A percentile compares a stretch with the other conserved stretches of the same genome.
Evolutionary conservation across 2,329 filamentous ascomycete species (phyloP).

Genomic region (Aspergillus pseudoglaucus): DNA sequence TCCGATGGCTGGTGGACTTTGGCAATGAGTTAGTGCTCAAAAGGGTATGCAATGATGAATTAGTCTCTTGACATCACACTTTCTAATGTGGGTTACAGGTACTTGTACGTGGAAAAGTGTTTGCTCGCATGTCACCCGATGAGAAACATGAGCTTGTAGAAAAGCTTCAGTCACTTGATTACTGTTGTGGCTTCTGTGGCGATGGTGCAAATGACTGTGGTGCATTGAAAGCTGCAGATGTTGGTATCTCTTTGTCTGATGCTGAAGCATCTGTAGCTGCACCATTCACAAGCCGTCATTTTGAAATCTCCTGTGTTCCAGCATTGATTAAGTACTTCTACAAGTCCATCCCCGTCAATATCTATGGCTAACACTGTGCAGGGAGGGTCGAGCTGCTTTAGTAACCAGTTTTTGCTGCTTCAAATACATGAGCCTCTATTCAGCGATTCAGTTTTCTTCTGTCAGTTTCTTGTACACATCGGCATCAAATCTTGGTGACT

Average conservation of each 20-base stretch:
- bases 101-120: constrained; percentile 86
- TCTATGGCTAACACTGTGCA: constrained; percentile 27
- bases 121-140: constrained; percentile 96
- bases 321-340: constrained; percentile 68
- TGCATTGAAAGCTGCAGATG: constrained; percentile 91
- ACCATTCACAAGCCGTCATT: constrained; percentile 89
- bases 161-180: constrained; percentile 92
- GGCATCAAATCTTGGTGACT: constrained; percentile 91
- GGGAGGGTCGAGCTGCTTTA: constrained; percentile 85
- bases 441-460: constrained; percentile 96
- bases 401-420: constrained; percentile 99
- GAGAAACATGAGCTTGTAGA: constrained; percentile 98
- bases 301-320: constrained; percentile 93
- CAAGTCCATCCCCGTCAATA: neutral
- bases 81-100: constrained; percentile 48
- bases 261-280: constrained; percentile 98
- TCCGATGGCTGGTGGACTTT: constrained; percentile 93
- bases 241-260: constrained; percentile 93
- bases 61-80: neutral
- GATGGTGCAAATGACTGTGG: constrained; percentile 98
- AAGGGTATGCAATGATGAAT: too few relatives aligned
- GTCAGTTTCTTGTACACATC: constrained; percentile 95
- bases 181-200: constrained; percentile 91
- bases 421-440: constrained; percentile 99
- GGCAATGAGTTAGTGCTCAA: constrained; percentile 73